A percentile compares a stretch with the other conserved stretches of the same genome.
Evolutionary conservation across 1,284 basidiomycete genomes (phyloP).

Genomic region (Marasmius tenuissimus): DNA sequence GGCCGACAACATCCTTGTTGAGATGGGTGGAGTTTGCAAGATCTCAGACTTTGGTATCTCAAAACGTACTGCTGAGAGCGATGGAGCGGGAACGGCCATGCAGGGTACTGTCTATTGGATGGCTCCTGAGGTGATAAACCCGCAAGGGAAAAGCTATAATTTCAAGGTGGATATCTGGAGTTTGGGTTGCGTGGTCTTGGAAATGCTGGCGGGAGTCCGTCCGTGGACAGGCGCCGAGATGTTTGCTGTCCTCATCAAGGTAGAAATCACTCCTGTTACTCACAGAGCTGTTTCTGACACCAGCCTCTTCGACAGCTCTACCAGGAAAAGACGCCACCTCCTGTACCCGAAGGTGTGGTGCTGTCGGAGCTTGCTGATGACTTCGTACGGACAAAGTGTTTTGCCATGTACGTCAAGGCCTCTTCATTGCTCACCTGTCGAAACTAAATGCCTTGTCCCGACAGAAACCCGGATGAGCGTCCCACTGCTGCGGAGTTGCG

Average conservation of each 20-base stretch:
- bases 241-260: slow-evolving; percentile 93
- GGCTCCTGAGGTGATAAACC: slow-evolving; percentile 95
- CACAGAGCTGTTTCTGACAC: not conserved
- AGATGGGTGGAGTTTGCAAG: slow-evolving; percentile 92
- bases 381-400: slow-evolving; percentile 82
- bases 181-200: slow-evolving; percentile 94
- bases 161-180: slow-evolving; percentile 99
- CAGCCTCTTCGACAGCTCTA: slow-evolving; percentile 56
- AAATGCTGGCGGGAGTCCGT: slow-evolving; percentile 96
- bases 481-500: slow-evolving; percentile 84
- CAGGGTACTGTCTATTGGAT: slow-evolving; percentile 99
- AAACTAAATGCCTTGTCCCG: slow-evolving; percentile 12
- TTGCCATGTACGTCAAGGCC: slow-evolving; percentile 70
- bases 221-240: slow-evolving; percentile 93
- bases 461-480: slow-evolving; percentile 82
- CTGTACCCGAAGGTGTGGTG: slow-evolving; percentile 82
- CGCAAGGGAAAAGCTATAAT: slow-evolving; percentile 85
- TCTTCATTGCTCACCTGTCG: slow-evolving; percentile 1
- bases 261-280: slow-evolving; percentile 34
- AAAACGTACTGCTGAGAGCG: slow-evolving; percentile 79
- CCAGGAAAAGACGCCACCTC: slow-evolving; percentile 81
- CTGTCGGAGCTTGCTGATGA: slow-evolving; percentile 79
- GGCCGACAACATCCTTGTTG: slow-evolving; percentile 97
- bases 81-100: slow-evolving; percentile 85
- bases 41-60: slow-evolving; percentile 99